Conservation (phyloP, 495 filamentous ascomycete species). For the Aspergillus sparsus region DNA sequence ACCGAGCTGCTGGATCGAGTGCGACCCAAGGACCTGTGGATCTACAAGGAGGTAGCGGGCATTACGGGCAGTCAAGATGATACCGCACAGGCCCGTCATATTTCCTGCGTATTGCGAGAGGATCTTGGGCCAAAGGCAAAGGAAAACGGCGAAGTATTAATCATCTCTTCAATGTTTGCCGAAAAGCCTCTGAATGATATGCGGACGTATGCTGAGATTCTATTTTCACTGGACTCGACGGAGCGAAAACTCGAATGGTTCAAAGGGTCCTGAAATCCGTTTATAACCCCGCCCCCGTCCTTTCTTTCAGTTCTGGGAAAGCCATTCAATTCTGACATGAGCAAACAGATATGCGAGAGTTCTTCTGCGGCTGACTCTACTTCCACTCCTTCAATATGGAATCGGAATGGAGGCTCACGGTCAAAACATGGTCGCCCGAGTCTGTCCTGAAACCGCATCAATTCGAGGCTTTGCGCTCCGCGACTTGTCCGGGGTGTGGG, state of each 20-base stretch:
- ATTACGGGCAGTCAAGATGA: slow-evolving; percentile 24
- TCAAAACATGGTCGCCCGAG: slow-evolving; percentile 26
- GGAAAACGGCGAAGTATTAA: slow-evolving; percentile 22
- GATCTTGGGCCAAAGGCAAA: slow-evolving; percentile 17
- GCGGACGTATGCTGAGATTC: slow-evolving; percentile 11
- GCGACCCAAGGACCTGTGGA: slow-evolving; percentile 24
- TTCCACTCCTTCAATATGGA: slow-evolving; percentile 23
- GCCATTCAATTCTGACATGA: background rate
- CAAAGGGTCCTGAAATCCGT: background rate
- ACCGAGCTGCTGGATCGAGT: slow-evolving; percentile 21
- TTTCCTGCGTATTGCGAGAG: slow-evolving; percentile 29
- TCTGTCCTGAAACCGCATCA: slow-evolving; percentile 17
- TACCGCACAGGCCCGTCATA: slow-evolving; percentile 21
- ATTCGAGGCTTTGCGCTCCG: slow-evolving; percentile 28
- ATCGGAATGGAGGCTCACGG: slow-evolving; percentile 28
- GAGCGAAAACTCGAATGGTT: slow-evolving; percentile 9
- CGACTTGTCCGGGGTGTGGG: slow-evolving; percentile 26
- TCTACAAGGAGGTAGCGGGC: slow-evolving; percentile 24
- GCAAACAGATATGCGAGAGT: slow-evolving; percentile 15
- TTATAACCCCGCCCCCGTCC: background rate
- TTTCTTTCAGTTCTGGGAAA: no score
- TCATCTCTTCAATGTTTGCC: slow-evolving; percentile 13
- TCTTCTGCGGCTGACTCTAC: slow-evolving; percentile 20
- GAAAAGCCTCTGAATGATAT: slow-evolving; percentile 4
- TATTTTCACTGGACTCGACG: background rate